Base-by-base conservation (phyloP, 2,329 filamentous ascomycete genomes). In the Penicillium nordicum region DNA sequence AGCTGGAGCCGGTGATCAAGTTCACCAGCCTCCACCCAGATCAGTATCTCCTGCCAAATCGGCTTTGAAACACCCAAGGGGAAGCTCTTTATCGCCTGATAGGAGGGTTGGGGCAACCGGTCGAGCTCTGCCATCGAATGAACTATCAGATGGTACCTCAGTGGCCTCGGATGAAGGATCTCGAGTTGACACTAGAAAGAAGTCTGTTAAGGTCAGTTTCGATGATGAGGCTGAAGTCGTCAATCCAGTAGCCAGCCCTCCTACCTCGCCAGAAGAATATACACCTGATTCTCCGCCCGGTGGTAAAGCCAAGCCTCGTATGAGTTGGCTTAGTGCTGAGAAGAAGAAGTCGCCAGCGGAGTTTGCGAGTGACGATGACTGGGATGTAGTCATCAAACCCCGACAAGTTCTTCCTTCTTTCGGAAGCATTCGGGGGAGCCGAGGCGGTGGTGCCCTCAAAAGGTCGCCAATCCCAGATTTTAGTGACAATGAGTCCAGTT, bases 151-250 rank as follows among this genome's bases (percentile, higher is more conserved):
- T 59, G 81, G 74, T 0, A 78, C 78, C 4, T 86, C 83, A 6
- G 68, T 74, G 18, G 71, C 70, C 37, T 79, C 78, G 4, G 76
- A 78, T 40, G 78, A 80, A 44, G 75, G 76, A 10, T 63, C 59
- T 25, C 72, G 70, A 36, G 40, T 70, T 16, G 69, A 64, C 21
- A 74, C 74, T 57, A 82, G 79, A 61, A 85, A 81, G 70, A 84
- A 81, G 67, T 72, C 72, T 30, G 78, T 78, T 4, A 78, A 84
- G 51, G 84, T 87, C 50, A 96, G 91, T 74, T 97, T 87, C 62
- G 84, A 86, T 55, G 83, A 85, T 42, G 79, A 80, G 45, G 74
- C 80, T 5, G 76, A 80, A 52, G 67, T 81, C 27, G 75, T 82
- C 29, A 79, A 78, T 21, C 68, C 77, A 18, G 71, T 74, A 29